These are phyloP conservation scores for Allantophomopsis cytisporea DNA, from an alignment of 2,329 filamentous ascomycete genomes.

Conservation along the genomic window DNA sequence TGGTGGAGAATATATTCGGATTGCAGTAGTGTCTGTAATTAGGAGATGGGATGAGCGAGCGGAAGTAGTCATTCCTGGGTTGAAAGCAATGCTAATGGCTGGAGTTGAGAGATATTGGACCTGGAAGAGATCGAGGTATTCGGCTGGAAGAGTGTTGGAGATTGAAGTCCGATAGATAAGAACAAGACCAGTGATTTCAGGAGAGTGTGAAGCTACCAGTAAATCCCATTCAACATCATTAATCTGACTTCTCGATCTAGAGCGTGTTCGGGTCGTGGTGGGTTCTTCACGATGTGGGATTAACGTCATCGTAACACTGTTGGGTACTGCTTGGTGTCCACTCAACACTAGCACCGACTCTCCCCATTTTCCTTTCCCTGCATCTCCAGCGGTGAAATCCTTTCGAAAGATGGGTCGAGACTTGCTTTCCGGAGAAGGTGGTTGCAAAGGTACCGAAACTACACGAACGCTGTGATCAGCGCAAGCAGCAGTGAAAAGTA, in stretches of 20 bases:
- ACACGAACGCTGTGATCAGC: slow-evolving; percentile 41
- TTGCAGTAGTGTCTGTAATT: slow-evolving; percentile 38
- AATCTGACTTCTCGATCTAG: slow-evolving; percentile 3
- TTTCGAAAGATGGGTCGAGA: slow-evolving; percentile 34
- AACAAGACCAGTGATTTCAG: slow-evolving; percentile 43
- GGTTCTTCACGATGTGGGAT: slow-evolving; percentile 20
- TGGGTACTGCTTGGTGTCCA: slow-evolving; percentile 37
- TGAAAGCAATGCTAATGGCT: slow-evolving; percentile 43
- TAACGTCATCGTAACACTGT: slow-evolving; percentile 39
- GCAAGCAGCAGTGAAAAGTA: slow-evolving; percentile 48
- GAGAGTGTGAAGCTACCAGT: slow-evolving; percentile 46
- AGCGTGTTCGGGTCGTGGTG: neutral
- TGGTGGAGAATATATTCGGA: slow-evolving; percentile 49
- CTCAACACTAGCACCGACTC: slow-evolving; percentile 39
- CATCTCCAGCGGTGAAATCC: slow-evolving; percentile 35
- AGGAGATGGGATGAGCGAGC: slow-evolving; percentile 41
- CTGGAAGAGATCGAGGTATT: slow-evolving; percentile 38
- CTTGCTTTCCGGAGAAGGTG: slow-evolving; percentile 47
- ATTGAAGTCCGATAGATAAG: slow-evolving; percentile 44
- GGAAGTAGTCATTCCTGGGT: slow-evolving; percentile 26
- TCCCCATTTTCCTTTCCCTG: slow-evolving; percentile 49
- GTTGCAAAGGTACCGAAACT: slow-evolving; percentile 44
- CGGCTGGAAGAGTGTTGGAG: slow-evolving; percentile 13
- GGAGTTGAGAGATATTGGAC: slow-evolving; percentile 42
- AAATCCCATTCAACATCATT: slow-evolving; percentile 23